Percentiles rank a stretch among this genome's conserved stretches.
Conservation (phyloP, 2,329 filamentous ascomycete genomes). For the Calcarisporium arbuscula region DNA sequence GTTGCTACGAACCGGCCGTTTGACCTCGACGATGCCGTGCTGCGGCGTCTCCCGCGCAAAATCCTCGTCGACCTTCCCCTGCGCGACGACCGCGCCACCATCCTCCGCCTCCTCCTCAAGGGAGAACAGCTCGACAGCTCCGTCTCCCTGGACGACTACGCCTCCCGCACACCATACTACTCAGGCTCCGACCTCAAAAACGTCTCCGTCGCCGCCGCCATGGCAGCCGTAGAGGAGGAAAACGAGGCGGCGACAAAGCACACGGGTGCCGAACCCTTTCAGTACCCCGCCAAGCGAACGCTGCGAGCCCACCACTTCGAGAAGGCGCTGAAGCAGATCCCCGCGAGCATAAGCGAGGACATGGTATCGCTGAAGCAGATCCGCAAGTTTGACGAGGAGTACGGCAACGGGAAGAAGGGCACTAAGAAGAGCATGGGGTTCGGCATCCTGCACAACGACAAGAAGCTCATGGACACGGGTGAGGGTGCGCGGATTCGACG, state of each 20-base stretch:
- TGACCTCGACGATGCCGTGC: conserved; percentile 83
- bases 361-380: conserved; percentile 84
- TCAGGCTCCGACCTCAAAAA: conserved; percentile 83
- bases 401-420: conserved; percentile 70
- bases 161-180: conserved; percentile 66
- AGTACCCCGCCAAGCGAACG: conserved; percentile 52
- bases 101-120: conserved; percentile 64
- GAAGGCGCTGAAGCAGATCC: conserved; percentile 79
- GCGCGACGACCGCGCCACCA: conserved; percentile 58
- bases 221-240: conserved; percentile 74
- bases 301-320: conserved; percentile 72
- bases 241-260: conserved; percentile 34
- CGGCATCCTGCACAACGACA: conserved; percentile 37
- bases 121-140: conserved; percentile 56
- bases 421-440: conserved; percentile 57
- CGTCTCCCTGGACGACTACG: conserved; percentile 57
- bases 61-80: conserved; percentile 69
- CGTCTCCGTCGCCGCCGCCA: conserved; percentile 69
- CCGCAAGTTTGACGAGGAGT: conserved; percentile 92
- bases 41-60: conserved; percentile 67
- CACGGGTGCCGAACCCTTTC: conserved; percentile 37
- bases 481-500: conserved; percentile 40
- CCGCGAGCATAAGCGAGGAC: conserved; percentile 87
- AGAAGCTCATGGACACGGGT: conserved; percentile 28
- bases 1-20: conserved; percentile 94